These are phyloP conservation scores for Rhododendron mucronatum DNA, from an alignment of 148 eudicot species.

Conservation along the genomic window DNA sequence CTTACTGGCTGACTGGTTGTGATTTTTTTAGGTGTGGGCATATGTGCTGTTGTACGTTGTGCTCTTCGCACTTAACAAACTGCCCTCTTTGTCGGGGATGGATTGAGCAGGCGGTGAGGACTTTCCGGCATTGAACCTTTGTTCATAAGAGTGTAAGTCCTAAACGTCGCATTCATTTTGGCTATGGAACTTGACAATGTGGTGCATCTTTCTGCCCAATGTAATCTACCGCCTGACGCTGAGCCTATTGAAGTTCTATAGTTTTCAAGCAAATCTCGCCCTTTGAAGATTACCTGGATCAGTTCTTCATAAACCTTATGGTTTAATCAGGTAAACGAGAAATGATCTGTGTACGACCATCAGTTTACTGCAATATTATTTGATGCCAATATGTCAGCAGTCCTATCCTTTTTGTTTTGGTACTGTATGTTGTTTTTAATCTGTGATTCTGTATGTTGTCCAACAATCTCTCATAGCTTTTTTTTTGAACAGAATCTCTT, in stretches of 20 bases:
- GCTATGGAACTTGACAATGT: background rate
- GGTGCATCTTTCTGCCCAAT: background rate
- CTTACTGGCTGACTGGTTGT: background rate
- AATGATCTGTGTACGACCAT: background rate
- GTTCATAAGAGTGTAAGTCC: background rate
- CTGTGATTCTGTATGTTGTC: background rate
- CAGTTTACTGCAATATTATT: background rate
- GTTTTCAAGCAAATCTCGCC: background rate
- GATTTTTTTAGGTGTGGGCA: conserved; percentile 84
- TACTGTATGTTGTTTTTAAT: background rate
- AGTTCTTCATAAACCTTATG: background rate
- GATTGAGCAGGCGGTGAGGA: conserved; percentile 74
- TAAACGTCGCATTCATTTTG: background rate
- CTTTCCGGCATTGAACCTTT: conserved; percentile 66
- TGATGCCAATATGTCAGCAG: background rate
- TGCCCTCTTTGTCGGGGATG: conserved; percentile 87
- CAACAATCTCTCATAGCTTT: background rate
- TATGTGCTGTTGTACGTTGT: conserved; percentile 87
- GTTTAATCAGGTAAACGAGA: background rate
- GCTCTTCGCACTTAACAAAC: conserved; percentile 74
- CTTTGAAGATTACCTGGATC: background rate
- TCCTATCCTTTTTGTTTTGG: background rate
- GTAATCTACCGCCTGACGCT: background rate
- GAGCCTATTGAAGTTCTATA: background rate
- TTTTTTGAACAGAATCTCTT: no score